Conservation (phyloP, 2,329 filamentous ascomycete species). For the Didymosphaeria variabile region DNA sequence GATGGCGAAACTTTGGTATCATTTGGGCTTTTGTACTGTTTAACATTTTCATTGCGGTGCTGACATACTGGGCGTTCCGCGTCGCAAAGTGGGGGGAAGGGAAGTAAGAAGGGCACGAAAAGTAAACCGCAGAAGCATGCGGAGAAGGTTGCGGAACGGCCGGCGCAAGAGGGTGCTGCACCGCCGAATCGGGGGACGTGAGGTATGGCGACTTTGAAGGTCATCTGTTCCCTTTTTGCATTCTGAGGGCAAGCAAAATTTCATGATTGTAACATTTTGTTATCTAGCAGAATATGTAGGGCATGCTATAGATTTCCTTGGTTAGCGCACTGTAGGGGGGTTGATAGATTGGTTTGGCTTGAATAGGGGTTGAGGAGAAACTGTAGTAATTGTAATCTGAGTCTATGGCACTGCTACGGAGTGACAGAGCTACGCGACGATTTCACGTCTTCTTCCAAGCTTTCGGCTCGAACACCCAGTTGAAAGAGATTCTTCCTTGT, state of each 20-base stretch:
- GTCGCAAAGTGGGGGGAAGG: conserved; percentile 27
- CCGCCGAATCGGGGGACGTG: conserved; percentile 16
- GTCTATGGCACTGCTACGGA: not conserved
- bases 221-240: not conserved
- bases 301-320: not conserved
- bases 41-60: conserved; percentile 66
- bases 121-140: conserved; percentile 8
- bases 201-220: not conserved
- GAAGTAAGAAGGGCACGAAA: conserved; percentile 15
- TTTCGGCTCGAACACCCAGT: not conserved
- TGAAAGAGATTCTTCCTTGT: not conserved
- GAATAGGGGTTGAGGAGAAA: not conserved
- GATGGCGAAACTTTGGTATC: conserved; percentile 75
- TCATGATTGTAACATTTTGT: not conserved
- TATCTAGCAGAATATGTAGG: not conserved
- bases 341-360: not conserved
- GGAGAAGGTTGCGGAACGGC: conserved; percentile 9
- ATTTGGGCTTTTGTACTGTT: conserved; percentile 72
- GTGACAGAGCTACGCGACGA: not conserved
- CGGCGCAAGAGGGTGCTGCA: conserved; percentile 17
- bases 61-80: conserved; percentile 62
- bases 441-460: not conserved
- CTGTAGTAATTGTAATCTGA: not conserved
- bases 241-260: not conserved
- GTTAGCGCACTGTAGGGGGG: not conserved